These are phyloP conservation scores for Starmerella bombicola DNA, from an alignment of 805 yeast genomes.

Conservation along the genomic window DNA sequence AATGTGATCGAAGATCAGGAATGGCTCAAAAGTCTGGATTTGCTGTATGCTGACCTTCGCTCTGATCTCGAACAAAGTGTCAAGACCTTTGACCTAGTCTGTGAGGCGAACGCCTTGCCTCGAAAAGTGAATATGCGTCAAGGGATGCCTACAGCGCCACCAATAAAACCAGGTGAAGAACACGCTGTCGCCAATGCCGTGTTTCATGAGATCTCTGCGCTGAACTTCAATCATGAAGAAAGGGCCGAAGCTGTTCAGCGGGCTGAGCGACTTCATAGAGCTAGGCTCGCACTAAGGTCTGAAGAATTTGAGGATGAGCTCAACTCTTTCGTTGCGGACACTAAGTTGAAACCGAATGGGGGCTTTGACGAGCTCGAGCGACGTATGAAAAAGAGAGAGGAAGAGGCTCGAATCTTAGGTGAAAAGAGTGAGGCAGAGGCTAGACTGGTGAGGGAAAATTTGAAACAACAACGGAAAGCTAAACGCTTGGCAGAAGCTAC, in stretches of 20 bases:
- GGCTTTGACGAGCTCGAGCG: slow-evolving; percentile 82
- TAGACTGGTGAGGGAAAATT: slow-evolving; percentile 14
- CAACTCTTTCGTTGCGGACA: slow-evolving; percentile 69
- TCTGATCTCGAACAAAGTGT: slow-evolving; percentile 71
- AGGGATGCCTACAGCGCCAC: slow-evolving; percentile 32
- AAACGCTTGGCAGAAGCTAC: slow-evolving; percentile 3
- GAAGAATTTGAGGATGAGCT: slow-evolving; percentile 76
- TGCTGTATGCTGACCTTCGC: slow-evolving; percentile 59
- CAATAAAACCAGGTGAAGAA: slow-evolving; percentile 23
- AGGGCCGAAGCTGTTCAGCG: slow-evolving; percentile 79
- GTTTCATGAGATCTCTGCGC: slow-evolving; percentile 60
- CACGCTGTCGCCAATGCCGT: slow-evolving; percentile 38
- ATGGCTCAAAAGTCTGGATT: slow-evolving; percentile 80
- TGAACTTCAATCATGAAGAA: slow-evolving; percentile 72
- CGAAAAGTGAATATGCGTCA: neutral
- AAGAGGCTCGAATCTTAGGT: slow-evolving; percentile 47
- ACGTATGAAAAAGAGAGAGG: slow-evolving; percentile 45
- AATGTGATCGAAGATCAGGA: slow-evolving; percentile 90
- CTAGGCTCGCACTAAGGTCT: slow-evolving; percentile 47
- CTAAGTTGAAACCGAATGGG: slow-evolving; percentile 66
- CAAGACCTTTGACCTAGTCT: slow-evolving; percentile 68
- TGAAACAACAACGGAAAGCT: slow-evolving; percentile 17
- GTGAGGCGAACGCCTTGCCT: slow-evolving; percentile 17
- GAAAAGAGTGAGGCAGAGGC: slow-evolving; percentile 25
- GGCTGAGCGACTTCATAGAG: slow-evolving; percentile 70